A percentile compares a stretch with the other conserved stretches of the same genome.
These are phyloP conservation scores for Colletotrichum cereale DNA, from an alignment of 2,329 filamentous ascomycete species.

Conservation along the genomic window DNA sequence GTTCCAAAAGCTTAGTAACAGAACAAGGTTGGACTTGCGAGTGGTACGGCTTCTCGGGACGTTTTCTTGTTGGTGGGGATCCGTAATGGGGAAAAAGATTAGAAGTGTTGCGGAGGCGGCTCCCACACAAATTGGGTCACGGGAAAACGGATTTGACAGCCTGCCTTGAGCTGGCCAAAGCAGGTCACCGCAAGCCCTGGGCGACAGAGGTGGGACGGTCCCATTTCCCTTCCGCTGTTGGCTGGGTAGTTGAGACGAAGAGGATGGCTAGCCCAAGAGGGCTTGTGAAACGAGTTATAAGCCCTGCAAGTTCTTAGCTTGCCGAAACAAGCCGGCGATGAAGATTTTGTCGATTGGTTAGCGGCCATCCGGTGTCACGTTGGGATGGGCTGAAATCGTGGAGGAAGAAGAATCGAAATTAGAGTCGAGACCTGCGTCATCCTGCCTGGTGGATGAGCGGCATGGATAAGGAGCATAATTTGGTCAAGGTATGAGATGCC, in stretches of 20 bases:
- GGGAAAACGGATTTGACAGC: constrained; percentile 28
- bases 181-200: neutral
- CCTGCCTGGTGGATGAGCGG: neutral
- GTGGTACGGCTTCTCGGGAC: constrained; percentile 11
- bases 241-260: constrained; percentile 11
- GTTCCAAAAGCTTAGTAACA: constrained; percentile 19
- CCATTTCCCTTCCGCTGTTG: neutral
- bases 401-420: neutral
- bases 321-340: constrained; percentile 14
- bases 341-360: neutral
- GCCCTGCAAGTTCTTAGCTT: constrained; percentile 34
- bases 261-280: constrained; percentile 11
- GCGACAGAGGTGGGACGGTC: neutral
- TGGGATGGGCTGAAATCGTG: constrained; percentile 12
- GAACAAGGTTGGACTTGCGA: constrained; percentile 31
- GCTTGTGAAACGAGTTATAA: constrained; percentile 31
- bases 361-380: constrained; percentile 28
- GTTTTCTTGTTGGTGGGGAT: constrained; percentile 14
- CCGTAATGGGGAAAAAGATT: neutral
- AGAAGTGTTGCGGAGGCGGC: constrained; percentile 19
- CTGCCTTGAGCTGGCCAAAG: constrained; percentile 15
- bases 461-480: constrained; percentile 17
- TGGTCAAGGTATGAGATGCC: constrained; percentile 25
- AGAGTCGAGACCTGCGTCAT: constrained; percentile 3
- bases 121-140: constrained; percentile 29